Evolutionary conservation across 495 filamentous ascomycete genomes (phyloP).

Genomic region (Hyaloscypha hepaticicola): DNA sequence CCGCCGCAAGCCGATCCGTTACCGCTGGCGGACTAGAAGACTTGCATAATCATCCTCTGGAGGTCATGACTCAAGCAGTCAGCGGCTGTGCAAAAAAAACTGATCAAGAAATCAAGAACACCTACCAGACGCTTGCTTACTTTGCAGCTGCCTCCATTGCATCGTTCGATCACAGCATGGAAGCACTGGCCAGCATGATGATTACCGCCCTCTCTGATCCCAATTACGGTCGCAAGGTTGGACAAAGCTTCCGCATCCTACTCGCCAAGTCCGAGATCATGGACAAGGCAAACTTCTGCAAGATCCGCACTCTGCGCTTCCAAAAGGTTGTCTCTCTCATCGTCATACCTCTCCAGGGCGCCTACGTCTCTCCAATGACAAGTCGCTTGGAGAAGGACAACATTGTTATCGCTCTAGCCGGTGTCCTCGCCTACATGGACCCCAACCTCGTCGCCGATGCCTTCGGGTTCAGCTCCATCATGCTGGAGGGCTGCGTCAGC

Average conservation of each 20-base stretch:
- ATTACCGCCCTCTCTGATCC: conserved; percentile 15
- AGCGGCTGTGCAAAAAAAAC: background rate
- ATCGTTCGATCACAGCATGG: background rate
- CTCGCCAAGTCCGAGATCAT: conserved; percentile 37
- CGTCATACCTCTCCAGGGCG: background rate
- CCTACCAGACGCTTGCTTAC: conserved; percentile 22
- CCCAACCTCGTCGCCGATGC: background rate
- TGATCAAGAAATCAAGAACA: conserved; percentile 1
- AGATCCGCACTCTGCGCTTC: conserved; percentile 20
- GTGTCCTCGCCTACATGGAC: conserved; percentile 22
- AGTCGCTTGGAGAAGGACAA: conserved; percentile 22
- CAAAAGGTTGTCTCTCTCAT: conserved; percentile 4
- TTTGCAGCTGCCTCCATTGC: conserved; percentile 20
- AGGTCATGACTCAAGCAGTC: background rate
- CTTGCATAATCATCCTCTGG: background rate
- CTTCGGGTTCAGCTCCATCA: conserved; percentile 20
- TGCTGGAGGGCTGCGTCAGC: conserved; percentile 18
- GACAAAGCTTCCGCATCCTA: conserved; percentile 36
- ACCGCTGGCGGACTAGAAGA: background rate
- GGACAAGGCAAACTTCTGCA: conserved; percentile 36
- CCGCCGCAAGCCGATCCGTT: background rate
- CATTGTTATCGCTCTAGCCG: conserved; percentile 27
- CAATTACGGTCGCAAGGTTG: conserved; percentile 31
- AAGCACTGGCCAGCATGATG: conserved; percentile 19
- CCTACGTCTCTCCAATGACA: background rate